These are phyloP conservation scores for Neofusicoccum sp. DNA, from an alignment of 2,329 filamentous ascomycete genomes.

Conservation along the genomic window DNA sequence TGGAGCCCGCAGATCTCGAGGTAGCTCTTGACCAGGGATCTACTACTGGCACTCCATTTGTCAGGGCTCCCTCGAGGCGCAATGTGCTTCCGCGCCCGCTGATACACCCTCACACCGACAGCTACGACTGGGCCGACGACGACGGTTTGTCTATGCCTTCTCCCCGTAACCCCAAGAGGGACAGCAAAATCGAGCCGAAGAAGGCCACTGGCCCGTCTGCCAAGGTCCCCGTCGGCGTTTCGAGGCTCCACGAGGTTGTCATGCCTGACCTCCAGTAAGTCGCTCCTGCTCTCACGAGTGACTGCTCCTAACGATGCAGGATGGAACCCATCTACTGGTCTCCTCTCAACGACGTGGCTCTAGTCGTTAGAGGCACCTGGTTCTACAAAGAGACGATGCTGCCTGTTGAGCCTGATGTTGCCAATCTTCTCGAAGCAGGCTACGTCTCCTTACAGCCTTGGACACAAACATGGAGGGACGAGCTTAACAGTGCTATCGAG, in stretches of 20 bases:
- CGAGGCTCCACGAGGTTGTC: constrained; percentile 84
- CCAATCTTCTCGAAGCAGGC: constrained; percentile 89
- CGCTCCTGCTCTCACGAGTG: no score
- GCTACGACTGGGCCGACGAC: constrained; percentile 50
- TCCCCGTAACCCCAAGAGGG: constrained; percentile 27
- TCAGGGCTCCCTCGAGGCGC: constrained; percentile 47
- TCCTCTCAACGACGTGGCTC: constrained; percentile 82
- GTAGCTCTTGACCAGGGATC: constrained; percentile 25
- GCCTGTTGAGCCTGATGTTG: constrained; percentile 78
- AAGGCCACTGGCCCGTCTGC: constrained; percentile 40
- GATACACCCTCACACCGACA: constrained; percentile 36
- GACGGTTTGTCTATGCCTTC: constrained; percentile 18
- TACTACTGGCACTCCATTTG: constrained; percentile 52
- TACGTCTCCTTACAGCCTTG: constrained; percentile 84
- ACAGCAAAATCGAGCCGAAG: constrained; percentile 27
- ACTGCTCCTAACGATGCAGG: constrained; percentile 24
- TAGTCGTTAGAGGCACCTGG: constrained; percentile 86
- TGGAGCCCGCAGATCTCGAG: constrained; percentile 31
- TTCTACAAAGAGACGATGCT: constrained; percentile 96
- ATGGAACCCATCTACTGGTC: constrained; percentile 69
- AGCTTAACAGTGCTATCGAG: constrained; percentile 84
- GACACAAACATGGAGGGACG: constrained; percentile 89
- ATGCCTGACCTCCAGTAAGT: constrained; percentile 55
- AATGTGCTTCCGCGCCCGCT: constrained; percentile 39
- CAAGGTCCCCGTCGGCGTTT: constrained; percentile 81